Evolutionary conservation across 352 stramenopile species (phyloP), one percentile per base, ranked within the genome.

Genomic region (Aphanomyces astaci): DNA sequence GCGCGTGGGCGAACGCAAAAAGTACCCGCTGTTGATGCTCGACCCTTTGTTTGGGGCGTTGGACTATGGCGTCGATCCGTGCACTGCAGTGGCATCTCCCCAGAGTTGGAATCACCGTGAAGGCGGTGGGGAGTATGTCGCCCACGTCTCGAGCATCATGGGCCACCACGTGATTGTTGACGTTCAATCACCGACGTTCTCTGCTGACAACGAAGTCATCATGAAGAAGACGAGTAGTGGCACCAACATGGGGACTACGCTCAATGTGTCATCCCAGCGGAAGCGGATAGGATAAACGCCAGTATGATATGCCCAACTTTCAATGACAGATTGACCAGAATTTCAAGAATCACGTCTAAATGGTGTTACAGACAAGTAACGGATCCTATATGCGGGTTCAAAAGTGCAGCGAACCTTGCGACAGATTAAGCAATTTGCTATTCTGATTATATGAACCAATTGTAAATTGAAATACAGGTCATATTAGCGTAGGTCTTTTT

Each of bases 21-120:
- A 62, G 25, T 68, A 60, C 51, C 62, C 62, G 1, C 49, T 68
- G 22, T 45, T 68, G 51, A 27, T 68, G 62, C 62, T 68, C 51
- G 62, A 68, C 51, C 62, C 62, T 9, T 15, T 68, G 43, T 68
- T 68, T 60, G 51, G 62, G 5, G 48, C 62, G 17, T 7, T 68
- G 4, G 62, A 68, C 9, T 17, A 33, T 17, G 62, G 62, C 31
- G 62, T 68, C 28, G 62, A 68, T 24, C 62, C 62, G 22, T 52
- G 62, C 51, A 52, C 36, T 60, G 46, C 22, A 32, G 17, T 28
- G 15, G 19, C 19, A 33, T 31, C 51, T 43, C 19, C 22, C 40
- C 13, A 9, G 10, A 55, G 46, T 15, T 13, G 30, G 5, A 57
- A 67, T 25, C 40, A 45, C 22, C 15, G 13, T n/a, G 10, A 11